Evolutionary conservation across 257 asterid genomes (phyloP).

Genomic region (Petunia secreta): DNA sequence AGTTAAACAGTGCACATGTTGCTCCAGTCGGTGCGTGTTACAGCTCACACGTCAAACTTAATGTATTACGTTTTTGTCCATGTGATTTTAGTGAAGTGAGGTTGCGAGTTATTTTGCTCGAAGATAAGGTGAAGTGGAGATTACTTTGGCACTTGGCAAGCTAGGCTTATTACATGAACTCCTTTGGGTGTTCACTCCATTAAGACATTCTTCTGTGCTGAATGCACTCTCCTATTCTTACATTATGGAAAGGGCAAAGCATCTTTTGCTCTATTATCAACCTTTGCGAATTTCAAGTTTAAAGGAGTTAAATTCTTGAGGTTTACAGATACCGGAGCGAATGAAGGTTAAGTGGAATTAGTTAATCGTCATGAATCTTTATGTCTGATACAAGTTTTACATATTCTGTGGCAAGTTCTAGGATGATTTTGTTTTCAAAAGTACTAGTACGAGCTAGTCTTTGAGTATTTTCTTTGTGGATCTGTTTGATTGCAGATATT

Average conservation of each 20-base stretch:
- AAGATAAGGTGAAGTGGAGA: not conserved
- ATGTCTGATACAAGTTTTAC: not conserved
- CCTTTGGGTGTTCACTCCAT: no score
- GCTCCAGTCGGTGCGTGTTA: not conserved
- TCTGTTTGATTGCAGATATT: conserved; percentile 60
- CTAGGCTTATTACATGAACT: no score
- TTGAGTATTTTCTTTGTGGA: conserved; percentile 17
- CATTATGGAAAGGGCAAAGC: not conserved
- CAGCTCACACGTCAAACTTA: not conserved
- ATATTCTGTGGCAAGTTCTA: not conserved
- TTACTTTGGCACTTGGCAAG: no score
- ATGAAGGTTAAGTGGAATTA: not conserved
- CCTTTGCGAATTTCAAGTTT: not conserved
- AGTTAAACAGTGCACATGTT: not conserved
- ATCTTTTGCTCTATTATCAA: not conserved
- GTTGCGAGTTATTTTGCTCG: not conserved
- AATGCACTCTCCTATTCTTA: not conserved
- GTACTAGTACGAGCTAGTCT: not conserved
- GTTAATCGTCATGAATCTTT: not conserved
- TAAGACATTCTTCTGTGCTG: not conserved
- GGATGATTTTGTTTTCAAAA: conserved; percentile 17
- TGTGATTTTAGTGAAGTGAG: not conserved
- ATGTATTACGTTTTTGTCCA: not conserved
- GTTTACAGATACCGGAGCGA: not conserved
- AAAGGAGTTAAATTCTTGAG: not conserved